Conservation (phyloP, 768 basidiomycete genomes). For the Nidula microcarpa region DNA sequence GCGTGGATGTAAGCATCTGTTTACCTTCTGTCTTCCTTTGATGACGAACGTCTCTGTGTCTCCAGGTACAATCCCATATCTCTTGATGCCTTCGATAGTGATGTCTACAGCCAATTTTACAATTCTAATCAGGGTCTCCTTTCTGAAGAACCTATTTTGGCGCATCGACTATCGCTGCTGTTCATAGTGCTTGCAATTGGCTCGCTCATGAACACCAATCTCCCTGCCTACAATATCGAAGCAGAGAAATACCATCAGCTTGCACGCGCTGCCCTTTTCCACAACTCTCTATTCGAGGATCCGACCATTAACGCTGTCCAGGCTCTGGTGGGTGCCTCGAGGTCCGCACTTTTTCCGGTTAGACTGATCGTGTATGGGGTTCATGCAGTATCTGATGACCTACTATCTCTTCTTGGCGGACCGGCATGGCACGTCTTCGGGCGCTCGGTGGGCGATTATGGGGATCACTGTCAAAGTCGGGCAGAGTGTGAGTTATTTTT, state of each 20-base stretch:
- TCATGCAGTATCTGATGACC: slow-evolving; percentile 59
- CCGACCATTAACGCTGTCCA: slow-evolving; percentile 69
- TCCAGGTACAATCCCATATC: slow-evolving; percentile 67
- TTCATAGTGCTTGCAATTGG: slow-evolving; percentile 70
- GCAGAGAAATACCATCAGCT: slow-evolving; percentile 71
- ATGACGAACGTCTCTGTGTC: slow-evolving; percentile 1
- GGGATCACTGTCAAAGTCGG: slow-evolving; percentile 68
- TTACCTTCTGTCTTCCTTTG: slow-evolving; percentile 2
- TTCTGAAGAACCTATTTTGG: slow-evolving; percentile 46
- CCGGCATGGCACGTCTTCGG: slow-evolving; percentile 63
- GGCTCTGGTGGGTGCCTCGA: slow-evolving; percentile 45
- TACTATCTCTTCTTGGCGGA: slow-evolving; percentile 68
- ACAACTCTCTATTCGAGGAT: slow-evolving; percentile 61
- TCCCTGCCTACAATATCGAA: slow-evolving; percentile 59
- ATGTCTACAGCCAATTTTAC: slow-evolving; percentile 60
- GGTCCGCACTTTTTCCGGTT: slow-evolving; percentile 3
- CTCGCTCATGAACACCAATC: slow-evolving; percentile 52
- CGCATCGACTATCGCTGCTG: slow-evolving; percentile 61
- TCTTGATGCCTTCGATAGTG: slow-evolving; percentile 54
- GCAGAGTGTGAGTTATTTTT: slow-evolving; percentile 54
- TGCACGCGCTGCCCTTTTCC: slow-evolving; percentile 62
- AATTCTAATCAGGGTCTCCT: slow-evolving; percentile 36
- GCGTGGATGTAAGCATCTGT: slow-evolving; percentile 61
- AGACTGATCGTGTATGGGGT: not conserved
- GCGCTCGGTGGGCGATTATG: slow-evolving; percentile 65